Base-by-base conservation (phyloP, 805 yeast genomes). In the Zygotorulaspora sp. region DNA sequence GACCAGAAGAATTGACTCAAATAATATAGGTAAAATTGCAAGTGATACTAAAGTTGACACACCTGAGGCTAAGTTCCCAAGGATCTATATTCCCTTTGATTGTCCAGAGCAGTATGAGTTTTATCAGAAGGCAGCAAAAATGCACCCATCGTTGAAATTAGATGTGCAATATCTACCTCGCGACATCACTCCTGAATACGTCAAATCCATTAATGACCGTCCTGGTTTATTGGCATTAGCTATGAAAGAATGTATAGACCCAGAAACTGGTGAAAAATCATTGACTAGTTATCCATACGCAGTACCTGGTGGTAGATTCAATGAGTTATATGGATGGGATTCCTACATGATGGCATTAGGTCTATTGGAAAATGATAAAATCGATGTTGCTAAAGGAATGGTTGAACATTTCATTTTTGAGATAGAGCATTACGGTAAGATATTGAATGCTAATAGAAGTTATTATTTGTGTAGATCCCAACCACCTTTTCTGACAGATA, bases 261-360 rank as follows among this genome's bases (percentile, higher is more conserved):
- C 82, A 6, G 53, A 65, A 3, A 63, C 72, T 1, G 75, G 78
- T 40, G 74, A 75, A 27, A 57, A 55, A 12, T 68, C 72, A 10
- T 50, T 82, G 32, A 67, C 73, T 26, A 86, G 88, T 14, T 78
- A 74, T 53, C 96, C 95, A 0, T 90, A 90, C 61, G 83, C 86
- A 12, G 97, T 90, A 16, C 98, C 98, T 1, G 98, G 98, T 12
- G 97, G 98, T 15, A 70, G 98, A 47, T 90, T 90, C 64, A 92
- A 92, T 65, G 98, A 90, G 64, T 73, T 88, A 41, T 90, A 92
- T 55, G 98, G 97, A 11, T 90, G 98, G 98, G 98, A 90, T 61
- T 87, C 96, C 2, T 90, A 92, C 57, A 84, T 92, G 82, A 88
- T 82, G 57, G 76, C 92, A 0, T 62, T 88, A 16, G 98, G 97